phyloP scores from a whole-genome alignment of 129 eudicot species.

The Flaveria trinervia region DNA sequence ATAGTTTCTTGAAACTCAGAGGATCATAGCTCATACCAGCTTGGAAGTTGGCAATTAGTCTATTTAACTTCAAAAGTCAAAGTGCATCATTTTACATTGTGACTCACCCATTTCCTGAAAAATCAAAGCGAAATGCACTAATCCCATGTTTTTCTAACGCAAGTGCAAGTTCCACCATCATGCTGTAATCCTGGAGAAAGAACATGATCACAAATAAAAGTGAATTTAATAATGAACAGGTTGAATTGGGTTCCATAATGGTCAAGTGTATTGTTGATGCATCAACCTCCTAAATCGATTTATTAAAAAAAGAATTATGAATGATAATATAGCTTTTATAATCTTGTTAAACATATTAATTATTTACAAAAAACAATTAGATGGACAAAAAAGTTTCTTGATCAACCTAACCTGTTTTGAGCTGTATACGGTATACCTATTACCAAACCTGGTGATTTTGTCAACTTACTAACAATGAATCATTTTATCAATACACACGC shows the following conservation, averaged over 20 bases:
- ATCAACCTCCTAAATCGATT: background rate
- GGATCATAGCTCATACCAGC: background rate
- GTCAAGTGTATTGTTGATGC: background rate
- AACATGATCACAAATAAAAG: background rate
- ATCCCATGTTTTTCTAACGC: slow-evolving; percentile 12
- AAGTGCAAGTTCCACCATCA: slow-evolving; percentile 15
- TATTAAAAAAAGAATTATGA: background rate
- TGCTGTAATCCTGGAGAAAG: slow-evolving; percentile 16
- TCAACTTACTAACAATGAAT: background rate
- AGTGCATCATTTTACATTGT: background rate
- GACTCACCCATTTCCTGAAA: slow-evolving; percentile 86
- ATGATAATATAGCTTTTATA: background rate
- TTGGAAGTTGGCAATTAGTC: background rate
- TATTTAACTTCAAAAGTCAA: slow-evolving; percentile 22
- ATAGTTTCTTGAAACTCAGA: slow-evolving; percentile 4
- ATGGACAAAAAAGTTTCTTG: background rate
- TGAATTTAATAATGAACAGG: background rate
- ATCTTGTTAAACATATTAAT: background rate
- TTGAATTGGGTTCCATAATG: background rate
- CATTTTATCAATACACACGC: background rate
- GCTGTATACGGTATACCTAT: too few relatives aligned
- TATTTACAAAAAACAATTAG: background rate
- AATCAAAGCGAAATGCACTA: slow-evolving; percentile 69
- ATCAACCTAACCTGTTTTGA: background rate
- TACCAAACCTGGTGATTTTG: background rate